Percentiles rank a stretch among this genome's conserved stretches.
These are phyloP conservation scores for Hymenoscyphus fructigenus DNA, from an alignment of 2,329 filamentous ascomycete genomes.

Conservation along the genomic window DNA sequence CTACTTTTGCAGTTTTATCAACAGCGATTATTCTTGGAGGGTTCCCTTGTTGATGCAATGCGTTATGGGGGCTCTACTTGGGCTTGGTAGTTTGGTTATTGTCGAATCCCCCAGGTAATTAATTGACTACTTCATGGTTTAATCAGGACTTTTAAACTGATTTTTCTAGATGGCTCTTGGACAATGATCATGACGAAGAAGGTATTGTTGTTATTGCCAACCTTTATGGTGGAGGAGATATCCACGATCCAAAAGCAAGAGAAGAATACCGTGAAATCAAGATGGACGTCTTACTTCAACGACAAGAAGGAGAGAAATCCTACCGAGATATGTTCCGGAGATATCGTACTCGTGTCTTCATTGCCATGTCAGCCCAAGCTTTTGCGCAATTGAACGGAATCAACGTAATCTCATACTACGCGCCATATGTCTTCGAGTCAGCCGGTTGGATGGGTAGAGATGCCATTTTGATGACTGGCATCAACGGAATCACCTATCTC, in stretches of 20 bases:
- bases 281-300: slow-evolving; percentile 90
- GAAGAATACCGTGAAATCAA: slow-evolving; percentile 99
- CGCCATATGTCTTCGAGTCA: slow-evolving; percentile 92
- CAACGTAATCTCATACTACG: slow-evolving; percentile 99
- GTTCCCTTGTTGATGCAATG: slow-evolving; percentile 90
- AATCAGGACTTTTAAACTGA: slow-evolving; percentile 15
- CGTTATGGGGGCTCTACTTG: slow-evolving; percentile 85
- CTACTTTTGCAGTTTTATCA: slow-evolving; percentile 91
- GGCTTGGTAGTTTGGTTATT: slow-evolving; percentile 83
- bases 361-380: slow-evolving; percentile 97
- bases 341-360: slow-evolving; percentile 90
- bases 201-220: slow-evolving; percentile 98
- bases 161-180: slow-evolving; percentile 82
- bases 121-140: slow-evolving; percentile 2
- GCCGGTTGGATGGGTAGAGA: slow-evolving; percentile 92
- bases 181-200: slow-evolving; percentile 97
- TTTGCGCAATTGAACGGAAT: slow-evolving; percentile 97
- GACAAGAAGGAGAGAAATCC: slow-evolving; percentile 90
- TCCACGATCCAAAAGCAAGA: slow-evolving; percentile 86
- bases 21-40: slow-evolving; percentile 85
- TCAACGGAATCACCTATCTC: slow-evolving; percentile 90
- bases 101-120: slow-evolving; percentile 87
- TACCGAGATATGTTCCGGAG: slow-evolving; percentile 94
- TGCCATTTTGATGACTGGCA: slow-evolving; percentile 94
- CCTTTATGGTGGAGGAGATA: slow-evolving; percentile 91